Evolutionary conservation across 805 yeast species (phyloP), one percentile per base, ranked within the genome.

Genomic region (Candida boleticola): DNA sequence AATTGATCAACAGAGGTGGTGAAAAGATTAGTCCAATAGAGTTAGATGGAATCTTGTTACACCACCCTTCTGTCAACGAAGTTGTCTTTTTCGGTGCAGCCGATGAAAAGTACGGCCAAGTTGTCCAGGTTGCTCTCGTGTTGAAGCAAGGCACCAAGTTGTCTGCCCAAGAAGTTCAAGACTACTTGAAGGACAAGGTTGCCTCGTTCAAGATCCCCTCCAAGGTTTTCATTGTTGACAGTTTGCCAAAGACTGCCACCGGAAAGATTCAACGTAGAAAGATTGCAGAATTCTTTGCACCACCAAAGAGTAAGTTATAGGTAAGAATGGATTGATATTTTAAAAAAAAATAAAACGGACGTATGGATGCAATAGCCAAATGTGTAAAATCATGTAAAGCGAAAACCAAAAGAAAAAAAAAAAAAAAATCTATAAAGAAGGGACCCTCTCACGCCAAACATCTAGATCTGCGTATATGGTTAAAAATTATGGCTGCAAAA

Each of bases 21-120:
- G 90, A 83, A 61, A 83, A 84, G 60, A 83, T 83, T 46, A 77
- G 85, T 3, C 90, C 90, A 4, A 74, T 81, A 47, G 90, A 83
- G 58, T 63, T 83, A 21, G 90, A 83, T 52, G 74, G 80, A 36
- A 72, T 74, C 7, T 60, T 83, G 68, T 64, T 80, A n/a, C 66
- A 76, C 36, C 76, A 80, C 53, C 83, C 82, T 0, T 74, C 71
- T n/a, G 79, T 84, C 11, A 68, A 73, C 18, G 89, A 83, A 55
- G 89, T 85, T 20, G 89, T 84, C 14, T 69, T 82, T 3, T 83
- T 82, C 55, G 89, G 83, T 29, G 85, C 77, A 3, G 75, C 77
- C 2, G 87, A 83, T 57, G 77, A 68, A 18, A 76, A 80, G 58
- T 83, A 83, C 56, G 89, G 89, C 3, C 88, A 83, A 59, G 76